A percentile compares a stretch with the other conserved stretches of the same genome.
Conservation (phyloP, 495 filamentous ascomycete species). For the Tuber calosporum region DNA sequence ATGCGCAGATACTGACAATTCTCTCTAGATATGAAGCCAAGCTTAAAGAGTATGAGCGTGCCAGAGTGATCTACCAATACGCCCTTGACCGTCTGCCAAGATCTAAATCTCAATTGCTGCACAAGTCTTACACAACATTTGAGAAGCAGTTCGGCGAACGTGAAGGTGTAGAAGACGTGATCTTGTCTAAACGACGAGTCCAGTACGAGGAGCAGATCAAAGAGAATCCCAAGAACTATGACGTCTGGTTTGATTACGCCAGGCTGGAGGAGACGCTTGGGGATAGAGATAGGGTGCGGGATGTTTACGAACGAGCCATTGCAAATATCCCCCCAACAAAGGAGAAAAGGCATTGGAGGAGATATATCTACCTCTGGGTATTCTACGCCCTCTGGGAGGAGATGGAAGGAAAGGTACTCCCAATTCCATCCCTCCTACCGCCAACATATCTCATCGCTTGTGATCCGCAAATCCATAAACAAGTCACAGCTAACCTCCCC, state of each 20-base stretch:
- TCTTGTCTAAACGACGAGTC: constrained; percentile 86
- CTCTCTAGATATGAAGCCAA: constrained; percentile 67
- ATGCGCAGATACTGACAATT: constrained; percentile 6
- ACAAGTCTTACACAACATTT: constrained; percentile 91
- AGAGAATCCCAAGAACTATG: constrained; percentile 89
- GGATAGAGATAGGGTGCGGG: constrained; percentile 71
- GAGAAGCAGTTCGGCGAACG: constrained; percentile 96
- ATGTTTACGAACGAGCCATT: constrained; percentile 92
- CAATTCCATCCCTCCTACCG: neutral
- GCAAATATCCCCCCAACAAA: constrained; percentile 92
- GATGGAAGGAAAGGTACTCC: constrained; percentile 56
- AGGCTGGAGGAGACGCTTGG: constrained; percentile 78
- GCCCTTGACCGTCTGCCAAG: constrained; percentile 85
- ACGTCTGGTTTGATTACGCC: constrained; percentile 93
- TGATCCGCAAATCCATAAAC: neutral
- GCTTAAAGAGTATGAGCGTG: constrained; percentile 88
- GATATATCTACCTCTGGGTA: constrained; percentile 96
- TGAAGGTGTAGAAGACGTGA: constrained; percentile 91
- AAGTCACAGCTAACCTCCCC: constrained; percentile 10
- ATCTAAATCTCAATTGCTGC: constrained; percentile 73
- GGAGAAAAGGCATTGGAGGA: constrained; percentile 93
- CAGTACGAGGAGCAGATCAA: constrained; percentile 90
- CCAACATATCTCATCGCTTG: constrained; percentile 3
- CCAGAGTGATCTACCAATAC: constrained; percentile 94
- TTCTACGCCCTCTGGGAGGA: constrained; percentile 97